Evolutionary conservation across 208 protist genomes (phyloP), one percentile per base, ranked within the genome.

Genomic region (Trypanosoma vivax): DNA sequence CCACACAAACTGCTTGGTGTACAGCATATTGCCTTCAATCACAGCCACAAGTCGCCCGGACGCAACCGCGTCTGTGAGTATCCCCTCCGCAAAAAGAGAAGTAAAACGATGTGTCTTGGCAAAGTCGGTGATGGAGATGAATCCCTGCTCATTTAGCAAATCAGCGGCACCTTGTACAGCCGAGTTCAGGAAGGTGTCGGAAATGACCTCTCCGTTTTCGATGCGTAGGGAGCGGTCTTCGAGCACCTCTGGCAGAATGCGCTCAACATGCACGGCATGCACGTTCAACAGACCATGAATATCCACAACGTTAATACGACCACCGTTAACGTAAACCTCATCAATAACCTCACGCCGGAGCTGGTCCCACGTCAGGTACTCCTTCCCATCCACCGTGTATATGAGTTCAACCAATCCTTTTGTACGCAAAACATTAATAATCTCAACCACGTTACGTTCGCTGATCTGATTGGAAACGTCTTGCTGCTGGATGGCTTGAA

Each of bases 351-450:
- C 78, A 34, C 79, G 74, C 33, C 73, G 70, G 18, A 90, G 68
- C 52, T 87, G 71, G 42, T 90, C 74, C 75, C 83, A 87, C 11
- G 83, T 90, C 29, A 90, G 60, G 50, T 87, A 90, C 64, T 90
- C 78, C 58, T 90, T 90, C 11, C 73, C 83, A 40, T 90, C 83
- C 3, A 76, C 70, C 5, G 83, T 90, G 63, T 78, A 90, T 16
- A 90, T 51, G 3, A 90, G 61, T 27, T 90, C 83, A 7, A 90
- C 51, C 14, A 90, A 40, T 43, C 83, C 79, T 39, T 76, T 74
- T 47, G 79, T 61, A n/a, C 80, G 37, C 2, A 90, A 49, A 21
- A 71, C 55, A 54, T 87, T 90, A 9, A 83, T 72, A 30, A 90
- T 90, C 58, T 90, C 83, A 2, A 90, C 76, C 13, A 79, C 79